Evolutionary conservation across 2,329 filamentous ascomycete genomes (phyloP).

Genomic region (Epichloe sibirici): DNA sequence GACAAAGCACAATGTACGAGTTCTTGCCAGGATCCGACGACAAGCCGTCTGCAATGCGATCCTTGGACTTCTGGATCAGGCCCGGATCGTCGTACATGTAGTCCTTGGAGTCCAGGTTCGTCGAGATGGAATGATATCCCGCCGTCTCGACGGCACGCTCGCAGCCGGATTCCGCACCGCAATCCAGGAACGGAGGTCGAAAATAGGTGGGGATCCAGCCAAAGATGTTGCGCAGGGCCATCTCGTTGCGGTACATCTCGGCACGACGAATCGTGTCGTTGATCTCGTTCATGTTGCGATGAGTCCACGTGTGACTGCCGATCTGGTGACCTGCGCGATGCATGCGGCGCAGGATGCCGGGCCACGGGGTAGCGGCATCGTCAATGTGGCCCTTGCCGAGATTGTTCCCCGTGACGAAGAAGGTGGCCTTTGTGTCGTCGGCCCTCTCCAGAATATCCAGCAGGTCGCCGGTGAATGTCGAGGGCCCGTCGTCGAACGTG

Average conservation of each 20-base stretch:
- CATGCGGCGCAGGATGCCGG: constrained; percentile 28
- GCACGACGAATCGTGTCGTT: constrained; percentile 20
- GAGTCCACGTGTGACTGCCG: constrained; percentile 35
- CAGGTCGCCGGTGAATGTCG: constrained; percentile 26
- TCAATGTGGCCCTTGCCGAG: constrained; percentile 29
- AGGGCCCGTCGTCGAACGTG: constrained; percentile 37
- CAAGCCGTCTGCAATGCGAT: constrained; percentile 21
- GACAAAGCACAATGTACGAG: constrained; percentile 39
- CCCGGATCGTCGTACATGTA: constrained; percentile 39
- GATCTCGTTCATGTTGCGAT: constrained; percentile 28
- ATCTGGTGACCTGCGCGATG: constrained; percentile 32
- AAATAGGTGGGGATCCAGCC: constrained; percentile 31
- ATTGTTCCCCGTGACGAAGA: constrained; percentile 32
- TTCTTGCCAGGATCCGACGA: constrained; percentile 19
- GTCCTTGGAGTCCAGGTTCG: constrained; percentile 49
- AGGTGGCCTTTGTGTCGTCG: constrained; percentile 24
- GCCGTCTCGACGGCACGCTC: constrained; percentile 23
- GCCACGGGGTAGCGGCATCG: constrained; percentile 20
- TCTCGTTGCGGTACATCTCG: constrained; percentile 33
- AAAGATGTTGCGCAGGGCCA: constrained; percentile 29
- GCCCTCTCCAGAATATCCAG: constrained; percentile 24
- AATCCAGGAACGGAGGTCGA: constrained; percentile 33
- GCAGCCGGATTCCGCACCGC: constrained; percentile 27
- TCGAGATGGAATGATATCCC: constrained; percentile 44
- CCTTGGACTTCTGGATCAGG: constrained; percentile 35